Percentiles rank a stretch among this genome's conserved stretches.
Evolutionary conservation across 2,329 filamentous ascomycete genomes (phyloP).

Genomic region (Ploettnerulaceae sp.): DNA sequence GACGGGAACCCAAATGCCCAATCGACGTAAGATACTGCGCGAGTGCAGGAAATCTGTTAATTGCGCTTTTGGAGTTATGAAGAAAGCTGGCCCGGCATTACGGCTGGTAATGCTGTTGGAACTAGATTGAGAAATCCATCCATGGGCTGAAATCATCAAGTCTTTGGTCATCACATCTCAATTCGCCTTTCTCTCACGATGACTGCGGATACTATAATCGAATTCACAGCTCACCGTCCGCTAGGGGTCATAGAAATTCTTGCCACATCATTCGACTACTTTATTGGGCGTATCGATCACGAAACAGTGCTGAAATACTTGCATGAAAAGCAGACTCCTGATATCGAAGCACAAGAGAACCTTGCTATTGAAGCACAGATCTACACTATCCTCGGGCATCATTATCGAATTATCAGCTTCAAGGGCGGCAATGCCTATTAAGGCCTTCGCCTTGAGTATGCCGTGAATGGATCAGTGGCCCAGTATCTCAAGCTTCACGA

Average conservation of each 20-base stretch:
- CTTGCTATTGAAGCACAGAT: neutral
- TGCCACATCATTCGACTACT: neutral
- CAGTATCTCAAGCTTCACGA: slow-evolving; percentile 1
- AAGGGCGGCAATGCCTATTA: neutral
- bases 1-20: no score
- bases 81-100: neutral
- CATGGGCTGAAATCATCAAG: neutral
- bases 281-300: neutral
- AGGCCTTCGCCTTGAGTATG: slow-evolving; percentile 4
- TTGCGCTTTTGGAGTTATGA: neutral
- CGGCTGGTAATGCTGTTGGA: neutral
- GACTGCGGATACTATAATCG: neutral
- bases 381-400: neutral
- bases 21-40: neutral
- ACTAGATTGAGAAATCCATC: neutral
- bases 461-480: slow-evolving; percentile 4
- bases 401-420: slow-evolving; percentile 6
- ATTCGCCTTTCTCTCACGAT: neutral
- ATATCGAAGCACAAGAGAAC: neutral
- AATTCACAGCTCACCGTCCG: neutral
- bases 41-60: neutral
- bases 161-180: neutral
- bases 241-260: neutral
- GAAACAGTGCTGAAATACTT: slow-evolving; percentile 2
- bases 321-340: neutral